A percentile compares a stretch with the other conserved stretches of the same genome.
These are phyloP conservation scores for Simplicillium sp. DNA, from an alignment of 2,329 filamentous ascomycete species.

Conservation along the genomic window DNA sequence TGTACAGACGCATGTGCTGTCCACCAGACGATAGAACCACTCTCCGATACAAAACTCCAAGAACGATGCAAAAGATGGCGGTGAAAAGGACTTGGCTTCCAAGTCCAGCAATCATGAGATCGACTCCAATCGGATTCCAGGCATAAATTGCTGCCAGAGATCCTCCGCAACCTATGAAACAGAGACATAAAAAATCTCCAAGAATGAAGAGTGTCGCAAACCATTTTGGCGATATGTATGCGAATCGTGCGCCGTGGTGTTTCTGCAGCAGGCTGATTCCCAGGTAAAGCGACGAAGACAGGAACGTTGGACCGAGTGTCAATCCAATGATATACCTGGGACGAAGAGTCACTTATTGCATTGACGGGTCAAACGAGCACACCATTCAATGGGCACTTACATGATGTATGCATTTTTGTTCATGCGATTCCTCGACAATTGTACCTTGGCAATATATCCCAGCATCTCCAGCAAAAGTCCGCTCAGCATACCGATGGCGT, in stretches of 20 bases:
- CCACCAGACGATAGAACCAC: background rate
- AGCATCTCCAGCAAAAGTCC: slow-evolving; percentile 11
- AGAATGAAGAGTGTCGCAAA: slow-evolving; percentile 10
- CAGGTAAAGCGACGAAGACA: slow-evolving; percentile 11
- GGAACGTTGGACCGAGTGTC: slow-evolving; percentile 11
- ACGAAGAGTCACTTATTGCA: background rate
- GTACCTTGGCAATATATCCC: slow-evolving; percentile 11
- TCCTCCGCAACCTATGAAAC: slow-evolving; percentile 10
- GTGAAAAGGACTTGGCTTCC: slow-evolving; percentile 11
- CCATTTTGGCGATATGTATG: slow-evolving; percentile 3
- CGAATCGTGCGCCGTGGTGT: slow-evolving; percentile 2
- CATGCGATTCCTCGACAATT: slow-evolving; percentile 6
- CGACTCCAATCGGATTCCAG: slow-evolving; percentile 9
- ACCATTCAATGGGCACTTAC: background rate
- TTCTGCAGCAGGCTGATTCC: slow-evolving; percentile 9
- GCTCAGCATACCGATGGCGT: slow-evolving; percentile 11
- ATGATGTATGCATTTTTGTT: slow-evolving; percentile 13
- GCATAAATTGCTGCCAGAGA: slow-evolving; percentile 11
- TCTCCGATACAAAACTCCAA: slow-evolving; percentile 3
- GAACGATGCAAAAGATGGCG: slow-evolving; percentile 8
- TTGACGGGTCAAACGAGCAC: background rate
- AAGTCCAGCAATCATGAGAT: slow-evolving; percentile 11
- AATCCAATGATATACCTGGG: slow-evolving; percentile 13
- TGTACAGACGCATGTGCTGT: slow-evolving; percentile 1
- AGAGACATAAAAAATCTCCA: slow-evolving; percentile 10